Evolutionary conservation across 2,329 filamentous ascomycete genomes (phyloP), one percentile per base, ranked within the genome.

Genomic region (Alternaria longipes): DNA sequence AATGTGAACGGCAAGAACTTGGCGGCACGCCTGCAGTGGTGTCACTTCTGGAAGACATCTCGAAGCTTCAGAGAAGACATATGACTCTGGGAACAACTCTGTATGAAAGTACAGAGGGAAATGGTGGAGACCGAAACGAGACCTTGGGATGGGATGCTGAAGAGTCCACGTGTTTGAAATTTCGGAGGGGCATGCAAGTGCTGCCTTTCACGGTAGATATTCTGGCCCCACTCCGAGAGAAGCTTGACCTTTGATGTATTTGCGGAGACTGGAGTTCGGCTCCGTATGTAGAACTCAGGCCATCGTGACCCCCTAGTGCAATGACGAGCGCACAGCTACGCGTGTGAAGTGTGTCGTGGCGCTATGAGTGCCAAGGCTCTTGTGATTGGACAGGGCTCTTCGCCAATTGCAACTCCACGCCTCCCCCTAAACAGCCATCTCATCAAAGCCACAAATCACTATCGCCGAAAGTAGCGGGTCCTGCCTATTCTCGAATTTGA

Each of bases 41-140:
- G 54, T 51, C 32, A 26, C 60, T 70, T 69, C 59, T 67, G 53
- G 60, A 69, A 67, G 51, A n/a, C 57, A 38, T 47, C 28, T 63
- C 59, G 63, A 69, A 65, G 38, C 56, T 51, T 36, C 40, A 61
- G 36, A 54, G 45, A 42, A 50, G 46, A 44, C 36, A 24, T 38
- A 49, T 64, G 47, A 45, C 24, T 16, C 28, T 51, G 26, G 49
- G 14, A 9, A n/a, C 26, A 9, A 9, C 16, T 30, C 24, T 30
- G 26, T 34, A 51, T 42, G 51, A 36, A 32, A 60, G 49, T 60
- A 56, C 59, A 49, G 51, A 54, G 50, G 44, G 49, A 36, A 32
- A 18, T n/a, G 49, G 34, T 40, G n/a, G 54, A 34, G 9, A 32
- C 38, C 22, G 12, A 44, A 24, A 24, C 28, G 28, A 11, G 28